phyloP scores from a whole-genome alignment of 2,329 filamentous ascomycete species.

The Hypoxylon sp. region DNA sequence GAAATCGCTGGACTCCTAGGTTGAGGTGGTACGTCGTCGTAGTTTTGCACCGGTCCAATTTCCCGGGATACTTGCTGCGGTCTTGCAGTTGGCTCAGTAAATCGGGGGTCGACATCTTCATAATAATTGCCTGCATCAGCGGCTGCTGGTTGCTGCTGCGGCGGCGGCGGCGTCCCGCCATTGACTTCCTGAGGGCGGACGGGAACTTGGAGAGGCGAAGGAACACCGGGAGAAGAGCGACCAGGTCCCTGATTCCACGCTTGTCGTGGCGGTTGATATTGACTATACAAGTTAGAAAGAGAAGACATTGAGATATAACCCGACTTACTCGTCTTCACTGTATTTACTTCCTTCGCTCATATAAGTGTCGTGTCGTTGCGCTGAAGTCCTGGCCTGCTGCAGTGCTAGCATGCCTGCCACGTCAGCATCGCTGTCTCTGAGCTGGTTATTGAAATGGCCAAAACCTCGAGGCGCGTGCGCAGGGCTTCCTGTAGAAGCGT shows the following conservation, averaged over 20 bases:
- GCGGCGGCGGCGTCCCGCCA: slow-evolving; percentile 52
- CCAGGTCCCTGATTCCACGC: slow-evolving; percentile 64
- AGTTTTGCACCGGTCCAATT: slow-evolving; percentile 55
- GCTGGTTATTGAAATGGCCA: slow-evolving; percentile 58
- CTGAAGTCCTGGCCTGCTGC: slow-evolving; percentile 65
- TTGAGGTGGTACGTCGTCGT: slow-evolving; percentile 70
- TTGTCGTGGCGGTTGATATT: slow-evolving; percentile 68
- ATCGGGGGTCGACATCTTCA: slow-evolving; percentile 92
- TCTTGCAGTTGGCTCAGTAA: slow-evolving; percentile 64
- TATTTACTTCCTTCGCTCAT: slow-evolving; percentile 79
- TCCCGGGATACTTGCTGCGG: slow-evolving; percentile 46
- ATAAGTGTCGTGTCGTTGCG: slow-evolving; percentile 60
- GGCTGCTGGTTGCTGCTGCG: slow-evolving; percentile 45
- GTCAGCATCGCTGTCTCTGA: slow-evolving; percentile 75
- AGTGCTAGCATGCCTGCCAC: slow-evolving; percentile 79
- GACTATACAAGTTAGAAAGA: slow-evolving; percentile 56
- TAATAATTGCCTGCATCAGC: slow-evolving; percentile 71
- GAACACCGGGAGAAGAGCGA: slow-evolving; percentile 58
- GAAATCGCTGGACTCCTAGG: slow-evolving; percentile 79
- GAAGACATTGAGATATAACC: slow-evolving; percentile 41
- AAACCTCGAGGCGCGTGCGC: slow-evolving; percentile 56
- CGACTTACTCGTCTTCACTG: slow-evolving; percentile 76
- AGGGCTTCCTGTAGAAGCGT: slow-evolving; percentile 72
- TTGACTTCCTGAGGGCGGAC: slow-evolving; percentile 54
- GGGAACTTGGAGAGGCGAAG: slow-evolving; percentile 59